These are phyloP conservation scores for Colletotrichum cuscutae DNA, from an alignment of 2,329 filamentous ascomycete species.

Conservation along the genomic window DNA sequence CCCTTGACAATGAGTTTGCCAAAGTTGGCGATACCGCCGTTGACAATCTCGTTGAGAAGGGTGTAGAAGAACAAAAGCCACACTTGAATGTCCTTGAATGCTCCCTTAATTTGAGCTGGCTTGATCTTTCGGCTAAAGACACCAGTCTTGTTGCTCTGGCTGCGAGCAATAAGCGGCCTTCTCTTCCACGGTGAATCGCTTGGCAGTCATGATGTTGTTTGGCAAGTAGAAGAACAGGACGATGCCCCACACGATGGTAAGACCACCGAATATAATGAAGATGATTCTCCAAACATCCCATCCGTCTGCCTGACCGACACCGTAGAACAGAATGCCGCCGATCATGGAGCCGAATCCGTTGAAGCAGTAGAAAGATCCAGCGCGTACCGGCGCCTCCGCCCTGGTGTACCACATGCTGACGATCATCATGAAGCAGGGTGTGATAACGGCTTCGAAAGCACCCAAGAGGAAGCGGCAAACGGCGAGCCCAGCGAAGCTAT, in stretches of 20 bases:
- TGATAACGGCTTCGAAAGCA: slow-evolving; percentile 43
- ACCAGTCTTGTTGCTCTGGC: slow-evolving; percentile 51
- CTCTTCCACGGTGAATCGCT: slow-evolving; percentile 68
- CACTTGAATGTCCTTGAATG: slow-evolving; percentile 51
- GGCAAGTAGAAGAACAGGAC: slow-evolving; percentile 51
- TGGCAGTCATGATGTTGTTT: slow-evolving; percentile 58
- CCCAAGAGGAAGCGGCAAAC: slow-evolving; percentile 47
- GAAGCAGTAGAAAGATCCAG: slow-evolving; percentile 34
- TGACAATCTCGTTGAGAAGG: slow-evolving; percentile 38
- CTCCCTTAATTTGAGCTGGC: slow-evolving; percentile 51
- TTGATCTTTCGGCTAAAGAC: slow-evolving; percentile 54
- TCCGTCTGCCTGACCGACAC: slow-evolving; percentile 39
- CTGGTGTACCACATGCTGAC: slow-evolving; percentile 43
- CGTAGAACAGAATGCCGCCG: slow-evolving; percentile 35
- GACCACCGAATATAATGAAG: slow-evolving; percentile 37
- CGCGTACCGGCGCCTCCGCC: slow-evolving; percentile 38
- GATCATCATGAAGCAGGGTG: slow-evolving; percentile 44
- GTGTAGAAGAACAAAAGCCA: slow-evolving; percentile 52
- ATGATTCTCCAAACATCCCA: slow-evolving; percentile 39
- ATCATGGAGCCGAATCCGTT: slow-evolving; percentile 35
- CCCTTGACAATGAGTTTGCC: slow-evolving; percentile 43
- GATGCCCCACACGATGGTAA: slow-evolving; percentile 33
- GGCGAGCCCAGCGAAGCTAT: slow-evolving; percentile 42
- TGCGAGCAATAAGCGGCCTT: slow-evolving; percentile 61
- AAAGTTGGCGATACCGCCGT: slow-evolving; percentile 39